phyloP scores from a whole-genome alignment of 495 filamentous ascomycete genomes.

The Penicillium herquei region DNA sequence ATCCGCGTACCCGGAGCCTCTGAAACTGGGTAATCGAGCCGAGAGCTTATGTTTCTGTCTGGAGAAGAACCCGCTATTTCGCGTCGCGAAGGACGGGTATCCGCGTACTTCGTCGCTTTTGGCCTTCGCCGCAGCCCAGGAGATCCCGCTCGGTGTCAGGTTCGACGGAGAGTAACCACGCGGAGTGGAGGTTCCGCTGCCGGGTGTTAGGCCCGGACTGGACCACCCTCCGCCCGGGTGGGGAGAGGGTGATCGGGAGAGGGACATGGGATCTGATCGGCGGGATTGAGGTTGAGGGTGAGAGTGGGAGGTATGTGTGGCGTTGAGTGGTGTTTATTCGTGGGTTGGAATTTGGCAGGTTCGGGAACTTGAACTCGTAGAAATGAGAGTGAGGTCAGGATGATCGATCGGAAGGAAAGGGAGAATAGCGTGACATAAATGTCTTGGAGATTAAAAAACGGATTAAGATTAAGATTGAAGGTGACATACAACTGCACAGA shows the following conservation, averaged over 20 bases:
- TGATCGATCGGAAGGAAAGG: slow-evolving; percentile 12
- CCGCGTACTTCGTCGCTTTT: slow-evolving; percentile 72
- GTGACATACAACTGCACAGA: slow-evolving; percentile 9
- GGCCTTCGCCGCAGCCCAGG: slow-evolving; percentile 78
- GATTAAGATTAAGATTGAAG: slow-evolving; percentile 13
- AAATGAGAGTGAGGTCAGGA: slow-evolving; percentile 15
- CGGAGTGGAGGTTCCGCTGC: slow-evolving; percentile 69
- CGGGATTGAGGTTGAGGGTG: background rate
- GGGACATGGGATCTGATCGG: slow-evolving; percentile 59
- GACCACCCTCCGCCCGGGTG: slow-evolving; percentile 81
- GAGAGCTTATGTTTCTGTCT: slow-evolving; percentile 75
- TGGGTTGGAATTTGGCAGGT: no score
- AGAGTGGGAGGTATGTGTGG: background rate
- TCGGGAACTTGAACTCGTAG: no score
- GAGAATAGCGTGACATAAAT: background rate
- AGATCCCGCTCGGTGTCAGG: slow-evolving; percentile 44
- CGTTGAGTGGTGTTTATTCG: background rate
- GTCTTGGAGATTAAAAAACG: slow-evolving; percentile 2
- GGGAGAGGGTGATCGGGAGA: slow-evolving; percentile 82
- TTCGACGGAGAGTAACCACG: slow-evolving; percentile 43
- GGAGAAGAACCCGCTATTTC: slow-evolving; percentile 78
- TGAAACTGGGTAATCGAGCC: slow-evolving; percentile 69
- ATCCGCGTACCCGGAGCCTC: slow-evolving; percentile 56
- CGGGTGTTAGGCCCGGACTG: slow-evolving; percentile 72
- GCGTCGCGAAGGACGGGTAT: slow-evolving; percentile 78